These are phyloP conservation scores for Euphorbia lathyris DNA, from an alignment of 345 rosid species.

Conservation along the genomic window DNA sequence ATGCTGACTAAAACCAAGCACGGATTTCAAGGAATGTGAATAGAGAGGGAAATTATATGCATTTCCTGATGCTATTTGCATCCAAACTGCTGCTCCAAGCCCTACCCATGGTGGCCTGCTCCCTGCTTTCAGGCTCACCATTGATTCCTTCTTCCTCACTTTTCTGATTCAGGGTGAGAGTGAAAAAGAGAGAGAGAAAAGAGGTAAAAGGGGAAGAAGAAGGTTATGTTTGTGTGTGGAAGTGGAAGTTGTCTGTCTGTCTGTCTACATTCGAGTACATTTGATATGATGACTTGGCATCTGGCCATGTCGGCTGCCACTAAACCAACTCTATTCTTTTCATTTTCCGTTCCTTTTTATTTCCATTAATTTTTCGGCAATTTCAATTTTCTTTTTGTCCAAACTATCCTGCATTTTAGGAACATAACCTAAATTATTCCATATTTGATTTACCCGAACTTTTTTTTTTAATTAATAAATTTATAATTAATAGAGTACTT, in stretches of 20 bases:
- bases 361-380: too few species aligned
- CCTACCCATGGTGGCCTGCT: conserved; percentile 78
- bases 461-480: too few species aligned
- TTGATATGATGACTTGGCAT: conserved; percentile 5
- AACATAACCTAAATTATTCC: too few species aligned
- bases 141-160: background rate
- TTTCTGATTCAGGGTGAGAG: too few species aligned
- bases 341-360: too few species aligned
- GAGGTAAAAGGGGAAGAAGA: background rate
- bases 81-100: conserved; percentile 64
- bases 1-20: conserved; percentile 60
- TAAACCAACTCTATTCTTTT: too few species aligned
- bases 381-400: too few species aligned
- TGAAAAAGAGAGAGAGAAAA: background rate
- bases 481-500: too few species aligned
- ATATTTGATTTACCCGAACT: too few species aligned
- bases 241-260: background rate
- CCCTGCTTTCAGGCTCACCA: conserved; percentile 50
- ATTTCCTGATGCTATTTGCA: conserved; percentile 63
- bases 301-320: background rate
- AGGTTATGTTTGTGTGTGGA: background rate
- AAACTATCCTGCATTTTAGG: too few species aligned
- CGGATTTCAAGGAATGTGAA: conserved; percentile 67
- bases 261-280: background rate
- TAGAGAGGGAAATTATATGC: conserved; percentile 64